Evolutionary conservation across 495 filamentous ascomycete genomes (phyloP).

Genomic region (Penicillium manginii): DNA sequence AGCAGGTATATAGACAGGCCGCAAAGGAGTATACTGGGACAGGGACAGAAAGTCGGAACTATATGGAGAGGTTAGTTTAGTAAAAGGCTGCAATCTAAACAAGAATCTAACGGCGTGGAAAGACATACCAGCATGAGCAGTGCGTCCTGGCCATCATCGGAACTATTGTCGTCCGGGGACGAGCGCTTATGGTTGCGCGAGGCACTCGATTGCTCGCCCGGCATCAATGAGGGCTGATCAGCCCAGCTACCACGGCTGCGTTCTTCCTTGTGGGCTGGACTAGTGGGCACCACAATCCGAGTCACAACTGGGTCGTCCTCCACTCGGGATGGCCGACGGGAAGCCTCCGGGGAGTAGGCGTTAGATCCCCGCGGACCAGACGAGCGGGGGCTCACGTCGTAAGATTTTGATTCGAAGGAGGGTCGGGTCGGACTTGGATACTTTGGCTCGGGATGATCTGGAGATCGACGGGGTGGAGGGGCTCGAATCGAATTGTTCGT

Average conservation of each 20-base stretch:
- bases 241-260: conserved; percentile 40
- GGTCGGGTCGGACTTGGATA: conserved; percentile 17
- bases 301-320: conserved; percentile 33
- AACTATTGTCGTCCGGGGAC: conserved; percentile 26
- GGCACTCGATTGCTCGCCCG: conserved; percentile 35
- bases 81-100: no score
- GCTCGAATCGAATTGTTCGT: conserved; percentile 24
- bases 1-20: conserved; percentile 48
- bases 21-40: conserved; percentile 49
- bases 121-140: conserved; percentile 44
- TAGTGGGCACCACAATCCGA: conserved; percentile 32
- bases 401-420: conserved; percentile 15
- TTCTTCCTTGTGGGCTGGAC: conserved; percentile 38
- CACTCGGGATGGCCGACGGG: conserved; percentile 18
- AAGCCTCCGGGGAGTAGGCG: conserved; percentile 21
- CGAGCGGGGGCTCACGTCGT: conserved; percentile 23
- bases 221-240: conserved; percentile 47
- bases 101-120: neutral
- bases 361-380: conserved; percentile 22
- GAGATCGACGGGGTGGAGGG: conserved; percentile 28
- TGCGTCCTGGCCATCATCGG: conserved; percentile 40
- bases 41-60: conserved; percentile 55
- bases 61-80: neutral
- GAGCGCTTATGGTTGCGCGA: conserved; percentile 37
- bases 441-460: conserved; percentile 21